Evolutionary conservation across 345 rosid genomes (phyloP).

Genomic region (Gossypium rotundifolium): DNA sequence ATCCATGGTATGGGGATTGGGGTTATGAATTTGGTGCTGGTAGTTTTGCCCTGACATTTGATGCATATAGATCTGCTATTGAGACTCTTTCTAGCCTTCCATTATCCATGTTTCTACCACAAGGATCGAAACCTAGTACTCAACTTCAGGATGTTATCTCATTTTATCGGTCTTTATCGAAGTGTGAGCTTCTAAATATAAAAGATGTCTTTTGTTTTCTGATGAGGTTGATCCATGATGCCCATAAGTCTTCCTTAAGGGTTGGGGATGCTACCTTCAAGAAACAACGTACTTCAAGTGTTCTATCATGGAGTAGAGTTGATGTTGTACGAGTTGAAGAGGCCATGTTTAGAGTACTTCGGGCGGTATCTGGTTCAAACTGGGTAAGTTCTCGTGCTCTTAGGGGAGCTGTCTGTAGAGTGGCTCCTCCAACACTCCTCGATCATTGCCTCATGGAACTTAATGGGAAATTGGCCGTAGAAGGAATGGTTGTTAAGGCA

Average conservation of each 20-base stretch:
- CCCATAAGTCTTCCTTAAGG: slow-evolving; percentile 32
- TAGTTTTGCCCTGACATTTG: slow-evolving; percentile 47
- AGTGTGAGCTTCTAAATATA: slow-evolving; percentile 40
- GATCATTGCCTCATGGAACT: slow-evolving; percentile 53
- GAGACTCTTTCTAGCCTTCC: slow-evolving; percentile 40
- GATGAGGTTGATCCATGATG: slow-evolving; percentile 35
- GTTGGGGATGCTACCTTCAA: slow-evolving; percentile 22
- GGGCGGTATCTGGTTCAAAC: slow-evolving; percentile 51
- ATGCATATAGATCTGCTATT: slow-evolving; percentile 47
- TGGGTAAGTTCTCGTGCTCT: slow-evolving; percentile 67
- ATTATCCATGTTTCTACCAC: slow-evolving; percentile 30
- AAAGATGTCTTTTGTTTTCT: slow-evolving; percentile 49
- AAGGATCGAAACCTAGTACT: slow-evolving; percentile 30
- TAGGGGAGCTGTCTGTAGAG: slow-evolving; percentile 51
- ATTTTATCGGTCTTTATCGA: slow-evolving; percentile 48
- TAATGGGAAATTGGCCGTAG: slow-evolving; percentile 38
- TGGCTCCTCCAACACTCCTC: slow-evolving; percentile 47
- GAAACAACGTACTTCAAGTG: slow-evolving; percentile 15
- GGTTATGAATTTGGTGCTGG: slow-evolving; percentile 69
- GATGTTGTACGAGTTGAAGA: slow-evolving; percentile 48
- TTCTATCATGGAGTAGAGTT: slow-evolving; percentile 34
- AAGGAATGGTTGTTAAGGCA: slow-evolving; percentile 38
- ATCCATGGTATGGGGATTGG: slow-evolving; percentile 72
- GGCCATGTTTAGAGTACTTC: slow-evolving; percentile 52
- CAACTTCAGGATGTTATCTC: slow-evolving; percentile 32